These are phyloP conservation scores for Leishmania lainsoni DNA, from an alignment of 208 protist genomes.

Conservation along the genomic window DNA sequence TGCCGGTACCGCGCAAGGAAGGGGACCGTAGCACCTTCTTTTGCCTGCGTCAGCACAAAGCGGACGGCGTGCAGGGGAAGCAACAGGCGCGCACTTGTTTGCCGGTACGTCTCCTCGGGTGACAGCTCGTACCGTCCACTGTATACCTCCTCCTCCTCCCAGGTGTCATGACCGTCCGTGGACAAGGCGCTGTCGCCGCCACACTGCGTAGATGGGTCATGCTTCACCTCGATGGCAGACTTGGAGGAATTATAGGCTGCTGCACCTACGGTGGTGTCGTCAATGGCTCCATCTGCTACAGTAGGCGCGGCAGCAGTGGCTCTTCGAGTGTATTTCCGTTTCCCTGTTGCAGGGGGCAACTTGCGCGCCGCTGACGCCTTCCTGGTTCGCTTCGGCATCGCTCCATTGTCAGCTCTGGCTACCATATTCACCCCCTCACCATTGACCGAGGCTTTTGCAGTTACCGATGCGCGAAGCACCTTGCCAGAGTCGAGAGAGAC, in stretches of 20 bases:
- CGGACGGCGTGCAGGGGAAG: slow-evolving; percentile 36
- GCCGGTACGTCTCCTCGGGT: slow-evolving; percentile 29
- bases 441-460: not conserved
- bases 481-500: not conserved
- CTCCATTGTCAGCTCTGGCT: not conserved
- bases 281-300: not conserved
- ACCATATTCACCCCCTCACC: slow-evolving; percentile 1
- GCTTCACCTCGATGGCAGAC: not conserved
- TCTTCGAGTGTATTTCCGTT: slow-evolving; percentile 14
- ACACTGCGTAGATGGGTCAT: not conserved
- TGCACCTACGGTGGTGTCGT: not conserved
- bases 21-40: slow-evolving; percentile 80
- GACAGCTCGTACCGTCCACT: slow-evolving; percentile 24
- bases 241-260: not conserved
- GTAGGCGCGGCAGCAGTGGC: not conserved
- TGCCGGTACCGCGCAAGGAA: slow-evolving; percentile 90
- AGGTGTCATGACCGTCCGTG: slow-evolving; percentile 1
- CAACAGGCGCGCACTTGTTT: slow-evolving; percentile 47
- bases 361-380: not conserved
- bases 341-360: not conserved
- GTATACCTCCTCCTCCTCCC: slow-evolving; percentile 16
- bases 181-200: not conserved
- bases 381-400: not conserved
- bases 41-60: slow-evolving; percentile 65
- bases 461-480: not conserved